These are phyloP conservation scores for Bryum argenteum DNA, from an alignment of 225 moss, liverwort and hornwort species.

Conservation along the genomic window DNA sequence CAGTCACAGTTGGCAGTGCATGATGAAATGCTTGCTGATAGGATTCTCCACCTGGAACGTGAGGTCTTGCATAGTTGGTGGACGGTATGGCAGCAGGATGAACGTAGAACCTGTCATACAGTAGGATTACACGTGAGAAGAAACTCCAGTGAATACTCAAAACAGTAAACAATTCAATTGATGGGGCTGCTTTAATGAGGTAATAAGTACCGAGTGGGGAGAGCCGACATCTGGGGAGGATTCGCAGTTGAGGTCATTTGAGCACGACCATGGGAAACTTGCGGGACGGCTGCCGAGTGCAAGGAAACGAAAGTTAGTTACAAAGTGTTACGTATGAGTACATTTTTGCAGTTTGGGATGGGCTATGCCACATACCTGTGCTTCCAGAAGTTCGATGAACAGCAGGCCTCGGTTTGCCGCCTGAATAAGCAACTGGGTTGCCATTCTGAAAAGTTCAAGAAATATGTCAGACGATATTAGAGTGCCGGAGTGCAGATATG, in stretches of 20 bases:
- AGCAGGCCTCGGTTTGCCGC: constrained; percentile 60
- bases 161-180: too few relatives aligned
- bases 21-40: constrained; percentile 71
- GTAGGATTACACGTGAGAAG: not conserved
- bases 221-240: constrained; percentile 45
- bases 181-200: not conserved
- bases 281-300: constrained; percentile 31
- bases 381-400: constrained; percentile 57
- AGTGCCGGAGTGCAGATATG: not conserved
- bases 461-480: not conserved
- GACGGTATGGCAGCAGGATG: constrained; percentile 54
- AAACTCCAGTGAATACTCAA: not conserved
- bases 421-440: constrained; percentile 48
- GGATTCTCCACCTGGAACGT: constrained; percentile 50
- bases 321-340: too few relatives aligned
- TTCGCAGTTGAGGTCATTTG: constrained; percentile 44
- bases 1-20: constrained; percentile 56
- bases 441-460: constrained; percentile 34
- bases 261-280: constrained; percentile 36
- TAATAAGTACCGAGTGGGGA: constrained; percentile 45
- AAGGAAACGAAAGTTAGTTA: not conserved
- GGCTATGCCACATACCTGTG: constrained; percentile 42
- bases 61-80: constrained; percentile 38
- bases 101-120: constrained; percentile 55
- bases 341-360: not conserved